Base-by-base conservation (phyloP, 2,329 filamentous ascomycete genomes). In the Orbilia oligospora region DNA sequence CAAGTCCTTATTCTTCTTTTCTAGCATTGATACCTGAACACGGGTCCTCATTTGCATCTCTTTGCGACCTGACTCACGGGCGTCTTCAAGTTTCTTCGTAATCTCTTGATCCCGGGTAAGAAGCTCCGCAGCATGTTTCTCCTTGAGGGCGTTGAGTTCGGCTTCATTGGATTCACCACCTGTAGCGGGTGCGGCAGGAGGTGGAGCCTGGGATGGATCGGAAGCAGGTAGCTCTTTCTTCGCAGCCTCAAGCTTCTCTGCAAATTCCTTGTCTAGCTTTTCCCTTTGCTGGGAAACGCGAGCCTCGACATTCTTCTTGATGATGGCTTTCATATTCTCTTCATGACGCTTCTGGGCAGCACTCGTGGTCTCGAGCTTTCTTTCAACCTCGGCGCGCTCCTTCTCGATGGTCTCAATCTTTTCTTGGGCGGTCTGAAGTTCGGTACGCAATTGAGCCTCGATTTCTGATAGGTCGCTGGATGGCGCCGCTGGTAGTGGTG, bases 181-280 rank as follows among this genome's bases (percentile, higher is more conserved):
- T 10, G 65, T 30, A 36, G 30, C 44, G 12, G 64, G 16, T 4
- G 38, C 46, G 44, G 58, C 33, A 18, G 58, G 48, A 10, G 58
- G 38, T 27, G 66, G 12, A 2, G 67, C 48, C 5, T 36, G 44
- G 3, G 86, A 81, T 16, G 85, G 84, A 5, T 84, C 82, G 69
- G 36, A 5, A 6, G 88, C 83, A 61, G 88, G 86, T 9, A 87
- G 87, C 51, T 87, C 86, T 38, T 86, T 87, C 77, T 90, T 90
- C 67, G 91, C 88, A 0, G 87, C 87, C 51, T 91, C 90, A 9
- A 96, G 87, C 81, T 94, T 89, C 80, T 90, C 71, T 14, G 86
- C 85, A 41, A 85, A 86, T 81, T 91, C 89, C 3, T 85, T 85
- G 81, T 90, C 87, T 46, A 91, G 82, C 0, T 84, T 84, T 8